Base-by-base conservation (phyloP, 495 filamentous ascomycete genomes). In the Penicillium riverlandense region DNA sequence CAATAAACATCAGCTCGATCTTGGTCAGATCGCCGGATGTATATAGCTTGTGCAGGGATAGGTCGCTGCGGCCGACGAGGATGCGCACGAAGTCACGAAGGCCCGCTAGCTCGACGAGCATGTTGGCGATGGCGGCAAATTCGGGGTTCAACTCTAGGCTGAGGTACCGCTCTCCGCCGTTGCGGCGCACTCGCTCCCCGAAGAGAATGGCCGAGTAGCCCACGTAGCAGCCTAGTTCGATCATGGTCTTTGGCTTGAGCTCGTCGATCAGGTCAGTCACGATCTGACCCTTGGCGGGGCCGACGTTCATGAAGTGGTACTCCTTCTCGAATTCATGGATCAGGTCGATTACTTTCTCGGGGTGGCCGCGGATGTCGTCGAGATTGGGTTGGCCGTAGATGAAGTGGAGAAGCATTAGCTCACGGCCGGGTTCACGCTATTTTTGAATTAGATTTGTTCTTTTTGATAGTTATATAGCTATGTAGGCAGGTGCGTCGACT, bases 181-280 rank as follows among this genome's bases (percentile, higher is more conserved):
- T 71, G 12, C 72, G 63, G 29, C 72, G 71, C 3, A 86, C 58
- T 3, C 82, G 77, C 10, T 77, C 71, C 28, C 76, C 83, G 50
- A 88, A 88, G 6, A 86, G 66, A 40, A 89, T 79, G 35, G 81
- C 79, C 0, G 84, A 88, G 67, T 90, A 92, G 35, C 88, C 88
- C 29, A 89, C 69, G 62, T 90, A 94, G 38, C 84, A 83, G 34
- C 88, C 88, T 4, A 91, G 75, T 58, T 94, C 88, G 38, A 92
- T 77, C 71, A 90, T 84, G 6, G 69, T 70, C 33, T 75, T 50
- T 1, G 88, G 88, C 56, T 82, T 84, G 38, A 73, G 54, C 43
- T 83, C 65, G 9, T 62, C 59, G 44, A 92, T 88, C 7, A 88
- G 55, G 28, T 82, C 65, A 1, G 69, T 70, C 12, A 91, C 74